These are phyloP conservation scores for Pseudozyma sp. DNA, from an alignment of 1,284 basidiomycete species.

Conservation along the genomic window DNA sequence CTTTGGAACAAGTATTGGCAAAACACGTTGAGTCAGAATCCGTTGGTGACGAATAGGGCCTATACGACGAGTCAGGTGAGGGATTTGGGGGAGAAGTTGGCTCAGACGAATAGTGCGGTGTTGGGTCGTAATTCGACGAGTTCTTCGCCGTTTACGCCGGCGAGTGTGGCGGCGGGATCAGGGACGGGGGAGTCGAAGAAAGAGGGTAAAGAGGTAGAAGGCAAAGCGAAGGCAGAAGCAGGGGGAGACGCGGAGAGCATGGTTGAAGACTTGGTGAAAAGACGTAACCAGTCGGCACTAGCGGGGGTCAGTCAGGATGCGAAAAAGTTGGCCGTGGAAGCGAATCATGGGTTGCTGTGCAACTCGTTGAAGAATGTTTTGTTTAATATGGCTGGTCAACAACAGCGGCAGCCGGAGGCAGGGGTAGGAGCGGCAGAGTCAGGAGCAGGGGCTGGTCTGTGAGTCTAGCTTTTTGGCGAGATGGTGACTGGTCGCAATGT, in stretches of 20 bases:
- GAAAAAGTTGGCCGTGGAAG: constrained; percentile 84
- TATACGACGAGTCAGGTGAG: constrained; percentile 88
- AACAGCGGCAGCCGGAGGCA: no score
- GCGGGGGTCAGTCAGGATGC: constrained; percentile 71
- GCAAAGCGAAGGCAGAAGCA: not conserved
- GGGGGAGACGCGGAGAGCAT: not conserved
- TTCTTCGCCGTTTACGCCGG: not conserved
- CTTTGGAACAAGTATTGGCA: constrained; percentile 99
- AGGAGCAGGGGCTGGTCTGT: no score
- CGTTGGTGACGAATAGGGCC: constrained; percentile 88
- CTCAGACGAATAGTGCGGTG: constrained; percentile 18
- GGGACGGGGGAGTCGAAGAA: not conserved
- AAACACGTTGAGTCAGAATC: constrained; percentile 89
- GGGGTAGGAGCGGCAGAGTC: no score
- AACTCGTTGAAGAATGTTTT: constrained; percentile 83
- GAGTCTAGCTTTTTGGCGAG: no score
- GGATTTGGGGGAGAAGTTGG: constrained; percentile 88
- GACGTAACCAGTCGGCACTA: constrained; percentile 3
- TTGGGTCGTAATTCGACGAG: not conserved
- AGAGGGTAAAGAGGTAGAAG: not conserved
- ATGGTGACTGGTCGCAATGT: no score
- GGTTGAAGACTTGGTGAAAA: constrained; percentile 3
- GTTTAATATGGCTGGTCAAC: constrained; percentile 41
- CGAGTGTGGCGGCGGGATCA: not conserved
- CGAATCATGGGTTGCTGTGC: constrained; percentile 88